Base-by-base conservation (phyloP, 257 asterid species). In the Nicotiana tomentosiformis region DNA sequence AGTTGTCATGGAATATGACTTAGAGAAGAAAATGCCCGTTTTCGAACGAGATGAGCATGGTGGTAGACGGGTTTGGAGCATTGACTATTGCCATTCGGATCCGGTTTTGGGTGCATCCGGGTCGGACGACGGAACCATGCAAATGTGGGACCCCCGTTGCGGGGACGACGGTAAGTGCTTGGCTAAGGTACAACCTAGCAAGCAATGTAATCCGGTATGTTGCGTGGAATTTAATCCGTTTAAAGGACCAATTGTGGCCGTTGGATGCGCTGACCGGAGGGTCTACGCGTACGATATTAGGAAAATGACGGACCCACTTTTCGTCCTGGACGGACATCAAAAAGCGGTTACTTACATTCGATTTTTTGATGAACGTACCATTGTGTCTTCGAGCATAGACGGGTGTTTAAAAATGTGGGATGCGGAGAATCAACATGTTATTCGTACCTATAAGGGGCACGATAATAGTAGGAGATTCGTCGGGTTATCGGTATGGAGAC, bases 11-110 rank as follows among this genome's bases (percentile, higher is more conserved):
- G 99, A 95, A 79, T 92, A 95, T 49, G 99, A 95, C 56, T 90
- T 95, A 5, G 97, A 95, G 81, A 89, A 81, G 30, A 92, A 90
- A 78, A 88, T 91, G 57, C 93, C 99, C 3, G 83, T 92, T 7
- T 95, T 93, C 83, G 99, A 95, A 90, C 88, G 99, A 8, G 99
- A 95, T 87, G 99, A 95, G 90, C 99, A 95, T 64, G 97, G 98
- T 0, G 99, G 99, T 1, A 66, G 93, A 82, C 93, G 99, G 80
- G 95, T 95, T 0, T 95, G 97, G 97, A 90, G 95, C 94, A 86
- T 95, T 76, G 98, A 93, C 60, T 95, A 95, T 76, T 90, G 96
- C 26, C 49, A 61, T 4, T 30, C 65, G 33, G 91, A 90, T 14
- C 93, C 98, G 81, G 83, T 84, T 32, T 14, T 93, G 2, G 99